Conservation (phyloP, 2,329 filamentous ascomycete genomes). For the Claviceps arundinis region DNA sequence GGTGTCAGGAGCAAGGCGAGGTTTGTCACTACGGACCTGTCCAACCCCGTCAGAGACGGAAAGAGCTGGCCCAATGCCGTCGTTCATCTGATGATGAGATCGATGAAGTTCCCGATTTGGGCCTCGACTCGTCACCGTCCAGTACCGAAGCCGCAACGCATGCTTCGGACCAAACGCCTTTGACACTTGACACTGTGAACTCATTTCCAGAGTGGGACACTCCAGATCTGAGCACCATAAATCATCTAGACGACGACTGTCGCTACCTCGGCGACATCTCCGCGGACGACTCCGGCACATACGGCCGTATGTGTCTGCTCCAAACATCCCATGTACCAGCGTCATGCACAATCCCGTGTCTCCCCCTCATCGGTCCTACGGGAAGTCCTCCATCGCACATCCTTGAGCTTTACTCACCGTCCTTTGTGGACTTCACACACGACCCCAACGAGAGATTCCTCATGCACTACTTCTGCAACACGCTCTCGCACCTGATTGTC, state of each 20-base stretch:
- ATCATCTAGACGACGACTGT: not conserved
- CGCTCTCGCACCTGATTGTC: slow-evolving; percentile 51
- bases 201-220: slow-evolving; percentile 10
- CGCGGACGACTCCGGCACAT: not conserved
- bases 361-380: slow-evolving; percentile 14
- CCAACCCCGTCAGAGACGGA: slow-evolving; percentile 25
- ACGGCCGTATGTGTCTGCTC: not conserved
- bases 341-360: slow-evolving; percentile 10
- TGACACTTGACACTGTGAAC: slow-evolving; percentile 6
- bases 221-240: not conserved
- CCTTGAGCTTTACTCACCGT: slow-evolving; percentile 38
- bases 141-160: not conserved
- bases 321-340: slow-evolving; percentile 1
- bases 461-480: slow-evolving; percentile 50
- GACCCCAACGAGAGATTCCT: slow-evolving; percentile 40
- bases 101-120: not conserved
- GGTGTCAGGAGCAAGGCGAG: slow-evolving; percentile 34
- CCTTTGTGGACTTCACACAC: slow-evolving; percentile 44
- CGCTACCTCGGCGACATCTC: slow-evolving; percentile 9
- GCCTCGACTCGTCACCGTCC: not conserved
- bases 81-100: not conserved
- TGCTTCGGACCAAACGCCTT: slow-evolving; percentile 3
- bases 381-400: slow-evolving; percentile 15
- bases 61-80: slow-evolving; percentile 11
- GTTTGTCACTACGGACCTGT: slow-evolving; percentile 38